Conservation (phyloP, 805 yeast genomes). For the Ogataea dorogensis region DNA sequence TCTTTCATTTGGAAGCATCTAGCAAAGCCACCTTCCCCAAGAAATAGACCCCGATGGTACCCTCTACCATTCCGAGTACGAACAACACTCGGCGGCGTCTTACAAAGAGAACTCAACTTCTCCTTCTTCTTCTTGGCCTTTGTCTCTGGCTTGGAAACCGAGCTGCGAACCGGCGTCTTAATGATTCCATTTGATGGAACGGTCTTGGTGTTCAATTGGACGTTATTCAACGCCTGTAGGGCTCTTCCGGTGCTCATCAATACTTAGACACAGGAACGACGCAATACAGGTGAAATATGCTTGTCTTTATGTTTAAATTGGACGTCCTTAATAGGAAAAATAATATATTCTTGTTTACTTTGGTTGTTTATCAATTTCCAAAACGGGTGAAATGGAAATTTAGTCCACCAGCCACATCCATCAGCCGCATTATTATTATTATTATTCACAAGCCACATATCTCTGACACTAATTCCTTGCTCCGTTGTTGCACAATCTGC, state of each 20-base stretch:
- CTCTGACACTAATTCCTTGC: slow-evolving; percentile 35
- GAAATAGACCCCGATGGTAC: slow-evolving; percentile 82
- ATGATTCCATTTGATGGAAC: slow-evolving; percentile 26
- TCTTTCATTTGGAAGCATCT: slow-evolving; percentile 97
- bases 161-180: slow-evolving; percentile 41
- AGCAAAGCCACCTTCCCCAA: slow-evolving; percentile 99
- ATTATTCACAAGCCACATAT: slow-evolving; percentile 7
- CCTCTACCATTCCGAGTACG: slow-evolving; percentile 84
- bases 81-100: slow-evolving; percentile 94
- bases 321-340: slow-evolving; percentile 14
- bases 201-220: slow-evolving; percentile 49
- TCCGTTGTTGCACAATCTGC: slow-evolving; percentile 37
- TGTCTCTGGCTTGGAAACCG: slow-evolving; percentile 33
- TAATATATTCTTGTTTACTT: slow-evolving; percentile 19
- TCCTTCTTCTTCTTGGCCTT: slow-evolving; percentile 71
- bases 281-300: slow-evolving; percentile 9
- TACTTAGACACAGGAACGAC: slow-evolving; percentile 5
- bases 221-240: slow-evolving; percentile 53
- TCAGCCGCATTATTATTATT: too few relatives aligned
- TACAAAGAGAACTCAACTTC: slow-evolving; percentile 85
- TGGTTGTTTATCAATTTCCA: slow-evolving; percentile 16
- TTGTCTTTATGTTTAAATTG: slow-evolving; percentile 14
- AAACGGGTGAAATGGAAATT: slow-evolving; percentile 10
- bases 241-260: slow-evolving; percentile 38
- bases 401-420: slow-evolving; percentile 8